Evolutionary conservation across 805 yeast genomes (phyloP), one percentile per base, ranked within the genome.

Genomic region (Yarrowia bubula): DNA sequence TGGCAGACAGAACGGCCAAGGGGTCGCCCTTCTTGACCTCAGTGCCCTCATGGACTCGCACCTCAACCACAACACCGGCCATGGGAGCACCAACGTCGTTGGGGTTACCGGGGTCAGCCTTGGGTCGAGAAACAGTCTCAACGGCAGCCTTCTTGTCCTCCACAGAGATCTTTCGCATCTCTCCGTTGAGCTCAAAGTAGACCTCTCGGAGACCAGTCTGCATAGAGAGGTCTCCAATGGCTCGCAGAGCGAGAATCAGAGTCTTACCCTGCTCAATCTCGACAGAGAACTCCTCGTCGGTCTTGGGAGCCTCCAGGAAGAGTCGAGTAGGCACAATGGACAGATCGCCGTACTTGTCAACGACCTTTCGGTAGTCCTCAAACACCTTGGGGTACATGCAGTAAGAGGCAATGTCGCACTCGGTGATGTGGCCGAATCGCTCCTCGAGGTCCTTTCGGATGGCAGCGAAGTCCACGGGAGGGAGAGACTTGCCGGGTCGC

Each of bases 1-100:
- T 93, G 69, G 99, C 99, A 75, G 93, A 86, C 75, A 93, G 83
- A 31, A 93, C 96, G 68, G 96, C 96, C 69, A 93, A 77, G 38
- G 97, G 92, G 75, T 93, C 96, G 70, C 99, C 99, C 85, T 93
- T 93, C 84, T 90, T 91, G 70, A 95, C 96, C 69, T 88, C 88
- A 63, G 86, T 83, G 67, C 96, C 97, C 70, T 85, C 84, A 81
- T 91, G 90, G 69, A 92, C 91, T 75, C 96, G 90, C 64, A 92
- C 89, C 79, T 95, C 99, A 69, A 93, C 90, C 68, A 93, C 90
- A 69, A 92, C 98, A 81, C 99, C 99, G 46, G 98, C 96, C 98
- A 93, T 93, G 78, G 99, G 99, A 6, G 99, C 96, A 71, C 98
- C 98, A 68, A 95, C 87, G 71, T 95, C 97, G 74, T 87, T 88